These are phyloP conservation scores for Clonostachys rhizophaga DNA, from an alignment of 2,329 filamentous ascomycete genomes.

Conservation along the genomic window DNA sequence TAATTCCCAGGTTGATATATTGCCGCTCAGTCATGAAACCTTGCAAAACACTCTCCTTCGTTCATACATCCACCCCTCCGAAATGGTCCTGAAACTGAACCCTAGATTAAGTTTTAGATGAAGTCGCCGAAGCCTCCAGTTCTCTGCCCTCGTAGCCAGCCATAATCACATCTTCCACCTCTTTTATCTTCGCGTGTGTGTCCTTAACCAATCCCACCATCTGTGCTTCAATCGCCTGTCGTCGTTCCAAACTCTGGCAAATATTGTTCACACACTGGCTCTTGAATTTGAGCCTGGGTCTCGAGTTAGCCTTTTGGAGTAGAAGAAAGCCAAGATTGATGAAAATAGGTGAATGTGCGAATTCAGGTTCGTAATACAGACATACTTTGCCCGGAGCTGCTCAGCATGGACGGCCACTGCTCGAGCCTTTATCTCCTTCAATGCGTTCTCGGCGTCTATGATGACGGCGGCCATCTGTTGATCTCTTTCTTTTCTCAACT, in stretches of 20 bases:
- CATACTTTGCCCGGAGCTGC: background rate
- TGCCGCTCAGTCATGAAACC: no score
- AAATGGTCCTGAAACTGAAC: no score
- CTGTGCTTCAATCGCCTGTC: slow-evolving; percentile 1
- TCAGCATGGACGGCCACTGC: background rate
- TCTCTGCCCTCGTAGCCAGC: slow-evolving; percentile 2
- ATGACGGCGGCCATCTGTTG: background rate
- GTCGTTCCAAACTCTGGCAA: background rate
- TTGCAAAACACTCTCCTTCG: no score
- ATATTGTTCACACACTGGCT: slow-evolving; percentile 1
- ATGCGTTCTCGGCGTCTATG: background rate
- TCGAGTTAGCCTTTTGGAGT: background rate
- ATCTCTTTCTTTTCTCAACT: slow-evolving; percentile 1
- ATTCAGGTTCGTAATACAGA: background rate
- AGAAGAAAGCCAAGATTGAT: background rate
- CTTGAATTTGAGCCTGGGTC: slow-evolving; percentile 1
- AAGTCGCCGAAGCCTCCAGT: background rate
- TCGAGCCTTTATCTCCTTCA: background rate
- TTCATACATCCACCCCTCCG: no score
- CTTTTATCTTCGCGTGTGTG: background rate
- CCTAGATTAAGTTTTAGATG: no score
- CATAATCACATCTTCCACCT: slow-evolving; percentile 3
- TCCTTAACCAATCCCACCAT: background rate
- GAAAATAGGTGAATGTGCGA: background rate
- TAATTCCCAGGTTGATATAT: no score